Evolutionary conservation across 192 early-diverging fungal species (phyloP).

Genomic region (Linnemannia zychae): DNA sequence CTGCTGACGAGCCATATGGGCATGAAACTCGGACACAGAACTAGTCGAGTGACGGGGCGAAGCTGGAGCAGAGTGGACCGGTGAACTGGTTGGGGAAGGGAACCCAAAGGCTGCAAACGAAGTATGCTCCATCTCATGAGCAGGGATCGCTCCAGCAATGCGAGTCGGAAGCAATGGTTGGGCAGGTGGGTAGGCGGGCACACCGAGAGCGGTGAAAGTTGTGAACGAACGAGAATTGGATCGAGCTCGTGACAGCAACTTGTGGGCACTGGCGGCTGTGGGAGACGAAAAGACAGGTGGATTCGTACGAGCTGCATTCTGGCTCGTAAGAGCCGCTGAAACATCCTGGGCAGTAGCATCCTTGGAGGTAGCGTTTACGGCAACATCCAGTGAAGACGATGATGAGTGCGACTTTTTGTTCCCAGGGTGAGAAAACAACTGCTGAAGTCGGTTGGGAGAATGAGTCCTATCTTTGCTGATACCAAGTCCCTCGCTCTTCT

Average conservation of each 20-base stretch:
- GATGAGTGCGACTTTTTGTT: slow-evolving; percentile 41
- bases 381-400: slow-evolving; percentile 8
- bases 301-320: not conserved
- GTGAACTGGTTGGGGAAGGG: slow-evolving; percentile 31
- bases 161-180: not conserved
- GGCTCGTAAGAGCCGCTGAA: not conserved
- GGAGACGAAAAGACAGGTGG: slow-evolving; percentile 9
- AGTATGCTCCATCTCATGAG: slow-evolving; percentile 19
- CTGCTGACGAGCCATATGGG: not conserved
- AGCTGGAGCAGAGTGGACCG: slow-evolving; percentile 23
- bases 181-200: slow-evolving; percentile 26
- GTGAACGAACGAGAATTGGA: slow-evolving; percentile 36
- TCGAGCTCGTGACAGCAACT: slow-evolving; percentile 7
- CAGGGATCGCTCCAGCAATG: not conserved
- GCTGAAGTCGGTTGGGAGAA: slow-evolving; percentile 20
- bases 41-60: slow-evolving; percentile 43
- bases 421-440: slow-evolving; percentile 39
- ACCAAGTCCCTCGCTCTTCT: not conserved
- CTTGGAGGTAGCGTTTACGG: not conserved
- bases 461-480: not conserved
- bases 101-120: slow-evolving; percentile 51
- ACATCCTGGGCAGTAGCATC: not conserved
- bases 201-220: slow-evolving; percentile 29
- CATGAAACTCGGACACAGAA: slow-evolving; percentile 16
- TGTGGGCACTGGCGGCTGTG: slow-evolving; percentile 6